Conservation (phyloP, 352 stramenopile species). For the Phytophthora vignae region DNA sequence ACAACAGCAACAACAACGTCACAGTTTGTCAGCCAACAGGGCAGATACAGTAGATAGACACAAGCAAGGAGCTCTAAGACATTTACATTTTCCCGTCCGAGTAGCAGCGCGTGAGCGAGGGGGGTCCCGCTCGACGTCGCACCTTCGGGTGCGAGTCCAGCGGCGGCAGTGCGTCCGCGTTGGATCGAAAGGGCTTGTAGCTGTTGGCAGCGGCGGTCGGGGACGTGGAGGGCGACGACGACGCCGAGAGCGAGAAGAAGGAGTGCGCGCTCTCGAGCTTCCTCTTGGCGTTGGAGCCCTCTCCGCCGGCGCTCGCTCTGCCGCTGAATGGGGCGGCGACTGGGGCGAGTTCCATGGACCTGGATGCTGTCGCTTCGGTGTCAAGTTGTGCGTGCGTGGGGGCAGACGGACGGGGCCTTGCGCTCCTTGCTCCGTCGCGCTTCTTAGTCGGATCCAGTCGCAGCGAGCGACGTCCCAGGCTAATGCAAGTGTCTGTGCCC, state of each 20-base stretch:
- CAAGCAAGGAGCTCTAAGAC: not conserved
- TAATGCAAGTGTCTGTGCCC: constrained; percentile 23
- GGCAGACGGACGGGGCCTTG: not conserved
- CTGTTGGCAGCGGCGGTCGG: constrained; percentile 22
- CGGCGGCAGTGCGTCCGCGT: constrained; percentile 34
- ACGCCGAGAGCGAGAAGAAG: constrained; percentile 24
- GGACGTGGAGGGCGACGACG: constrained; percentile 27
- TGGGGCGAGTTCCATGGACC: constrained; percentile 45
- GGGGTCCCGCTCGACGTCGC: constrained; percentile 45
- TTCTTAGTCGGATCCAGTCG: constrained; percentile 28
- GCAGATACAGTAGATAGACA: too few species aligned
- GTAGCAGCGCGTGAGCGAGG: constrained; percentile 62
- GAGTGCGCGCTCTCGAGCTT: constrained; percentile 61
- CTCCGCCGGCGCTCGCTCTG: constrained; percentile 22
- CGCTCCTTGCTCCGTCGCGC: not conserved
- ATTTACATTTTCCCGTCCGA: constrained; percentile 82
- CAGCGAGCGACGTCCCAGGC: constrained; percentile 16
- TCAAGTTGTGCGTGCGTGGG: not conserved
- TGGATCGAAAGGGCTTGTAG: constrained; percentile 37
- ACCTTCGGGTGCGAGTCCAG: constrained; percentile 63
- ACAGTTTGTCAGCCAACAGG: too few species aligned
- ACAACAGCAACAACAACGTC: constrained; percentile 17
- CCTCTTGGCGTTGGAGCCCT: constrained; percentile 65
- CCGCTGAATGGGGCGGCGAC: constrained; percentile 33
- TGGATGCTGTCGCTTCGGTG: not conserved